Base-by-base conservation (phyloP, 257 asterid species). In the Solanum infundibuliforme region DNA sequence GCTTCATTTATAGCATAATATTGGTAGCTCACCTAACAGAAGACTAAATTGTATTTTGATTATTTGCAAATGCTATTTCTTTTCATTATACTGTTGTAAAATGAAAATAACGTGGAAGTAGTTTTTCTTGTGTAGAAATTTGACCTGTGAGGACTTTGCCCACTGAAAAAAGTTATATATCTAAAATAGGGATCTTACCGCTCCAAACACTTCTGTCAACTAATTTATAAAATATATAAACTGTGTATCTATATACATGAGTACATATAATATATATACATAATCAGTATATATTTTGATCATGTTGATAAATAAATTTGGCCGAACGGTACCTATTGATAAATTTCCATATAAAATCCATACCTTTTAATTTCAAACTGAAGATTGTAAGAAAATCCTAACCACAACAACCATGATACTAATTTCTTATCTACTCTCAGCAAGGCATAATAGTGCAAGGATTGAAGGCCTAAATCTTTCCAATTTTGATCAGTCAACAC, bases 11-110 rank as follows among this genome's bases (percentile, higher is more conserved):
- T 90, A 87, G 85, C 20, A 29, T 46, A 46, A 16, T 29, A 46
- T 36, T 87, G 96, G 95, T 94, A 93, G 98, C 88, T 95, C 88
- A 95, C 95, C 98, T 93, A 94, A 89, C 95, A 83, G 66, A 89
- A 89, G 97, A 93, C 95, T 89, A 89, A 87, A 86, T 60, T 88
- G 77, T 86, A 88, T 36, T 23, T 88, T 36, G 84, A 90, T 85
- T 87, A 83, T 83, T 68, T 85, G 68, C 60, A 23, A 83, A 89
- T 36, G 25, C 21, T 88, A 46, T 16, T 81, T 27, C 18, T 87
- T 85, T 87, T 87, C 92, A 83, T 27, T 85, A 73, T 62, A 86
- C 27, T 39, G 6, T 39, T 66, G 60, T 86, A 38, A 46, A 52
- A 29, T 66, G 65, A 34, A 86, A 38, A 48, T 25, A 29, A 84